A percentile compares a stretch with the other conserved stretches of the same genome.
These are phyloP conservation scores for Scedosporium aurantiacum DNA, from an alignment of 2,329 filamentous ascomycete genomes.

Conservation along the genomic window DNA sequence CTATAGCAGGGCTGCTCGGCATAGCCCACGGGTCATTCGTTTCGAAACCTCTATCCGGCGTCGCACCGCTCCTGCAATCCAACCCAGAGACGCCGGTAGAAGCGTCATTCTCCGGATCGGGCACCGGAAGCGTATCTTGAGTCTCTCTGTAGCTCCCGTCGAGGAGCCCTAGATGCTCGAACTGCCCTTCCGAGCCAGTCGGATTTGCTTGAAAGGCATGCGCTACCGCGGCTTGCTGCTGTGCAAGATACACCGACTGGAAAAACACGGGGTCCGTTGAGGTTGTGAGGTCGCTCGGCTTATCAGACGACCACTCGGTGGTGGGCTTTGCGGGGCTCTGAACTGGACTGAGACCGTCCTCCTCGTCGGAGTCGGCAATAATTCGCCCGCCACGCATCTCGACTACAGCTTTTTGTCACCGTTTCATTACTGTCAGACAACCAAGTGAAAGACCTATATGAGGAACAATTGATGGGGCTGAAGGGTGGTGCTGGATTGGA, in stretches of 20 bases:
- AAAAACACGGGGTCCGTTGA: slow-evolving; percentile 40
- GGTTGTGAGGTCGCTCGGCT: slow-evolving; percentile 18
- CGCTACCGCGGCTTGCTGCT: slow-evolving; percentile 21
- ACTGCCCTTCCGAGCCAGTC: slow-evolving; percentile 1
- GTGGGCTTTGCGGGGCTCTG: slow-evolving; percentile 9
- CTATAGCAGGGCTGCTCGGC: slow-evolving; percentile 28
- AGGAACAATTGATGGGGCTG: not conserved
- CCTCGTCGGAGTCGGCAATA: slow-evolving; percentile 30
- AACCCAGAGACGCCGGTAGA: slow-evolving; percentile 20
- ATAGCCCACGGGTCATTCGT: slow-evolving; percentile 30
- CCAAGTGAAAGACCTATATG: not conserved
- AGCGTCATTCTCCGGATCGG: slow-evolving; percentile 12
- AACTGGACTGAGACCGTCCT: slow-evolving; percentile 16
- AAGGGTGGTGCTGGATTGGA: not conserved
- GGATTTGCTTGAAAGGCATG: not conserved
- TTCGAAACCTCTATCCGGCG: slow-evolving; percentile 7
- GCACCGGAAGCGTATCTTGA: slow-evolving; percentile 11
- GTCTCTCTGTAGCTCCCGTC: slow-evolving; percentile 20
- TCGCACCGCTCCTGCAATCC: not conserved
- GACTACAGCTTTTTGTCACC: not conserved
- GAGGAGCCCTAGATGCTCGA: slow-evolving; percentile 10
- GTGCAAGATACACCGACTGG: slow-evolving; percentile 34
- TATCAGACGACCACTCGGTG: slow-evolving; percentile 14
- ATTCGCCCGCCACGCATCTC: slow-evolving; percentile 10
- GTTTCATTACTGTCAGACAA: not conserved